Evolutionary conservation across 441 rosid species (phyloP), one percentile per base, ranked within the genome.

Genomic region (Gossypium gossypioides): DNA sequence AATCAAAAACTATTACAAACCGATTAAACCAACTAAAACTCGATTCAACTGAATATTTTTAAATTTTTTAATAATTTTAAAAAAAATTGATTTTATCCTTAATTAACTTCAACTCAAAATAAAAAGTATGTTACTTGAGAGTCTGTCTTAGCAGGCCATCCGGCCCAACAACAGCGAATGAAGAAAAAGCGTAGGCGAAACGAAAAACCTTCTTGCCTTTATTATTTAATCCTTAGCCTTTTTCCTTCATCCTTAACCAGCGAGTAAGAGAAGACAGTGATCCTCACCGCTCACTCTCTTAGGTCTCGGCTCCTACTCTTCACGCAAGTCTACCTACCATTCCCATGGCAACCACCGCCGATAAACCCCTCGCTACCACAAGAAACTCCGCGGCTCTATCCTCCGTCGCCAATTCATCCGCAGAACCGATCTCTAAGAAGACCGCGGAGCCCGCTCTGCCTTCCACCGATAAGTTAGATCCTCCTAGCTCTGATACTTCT

Each of bases 331-430:
- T 71, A 44, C 29, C n/a, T 21, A 19, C 42, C 74, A 74, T 37
- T 51, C 59, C 72, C 15, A 88, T 86, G 91, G 86, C 87, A 74
- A 75, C 75, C 66, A 73, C 66, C 3, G 60, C 81, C 15, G 78
- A 74, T 24, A 85, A 79, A 57, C 81, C 83, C 50, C 24, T 76
- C 37, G 46, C 75, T 19, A 16, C 76, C 40, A 10, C 75, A n/a
- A 10, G 29, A 59, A n/a, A 25, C 63, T 0, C 62, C 22, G 13
- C 71, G 60, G 73, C 60, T 21, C 74, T 71, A 12, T 81, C 81
- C 48, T 81, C 83, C 54, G 12, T 73, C 16, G 51, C 62, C 54
- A 66, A 55, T 16, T 62, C 76, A 6, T 18, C 75, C 2, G 65
- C 66, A 3, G 80, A 57, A 21, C 79, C 66, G 29, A 87, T 78